Evolutionary conservation across 192 early-diverging fungal species (phyloP), one percentile per base, ranked within the genome.

Genomic region (Kappamyces sp.): DNA sequence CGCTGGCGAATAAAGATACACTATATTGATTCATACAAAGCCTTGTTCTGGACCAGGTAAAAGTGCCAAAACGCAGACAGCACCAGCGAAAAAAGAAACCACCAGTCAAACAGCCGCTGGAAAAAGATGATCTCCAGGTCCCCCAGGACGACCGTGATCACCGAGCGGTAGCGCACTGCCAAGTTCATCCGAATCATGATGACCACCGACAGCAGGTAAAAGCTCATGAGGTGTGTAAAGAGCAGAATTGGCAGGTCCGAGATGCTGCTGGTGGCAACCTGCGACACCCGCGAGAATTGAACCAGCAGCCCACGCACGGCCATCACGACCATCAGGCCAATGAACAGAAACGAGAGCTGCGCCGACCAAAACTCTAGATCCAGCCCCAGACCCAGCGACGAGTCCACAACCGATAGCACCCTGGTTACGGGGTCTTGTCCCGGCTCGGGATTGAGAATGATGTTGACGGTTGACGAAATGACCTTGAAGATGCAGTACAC

Each of bases 401-500:
- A 86, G 79, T 34, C 89, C 65, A 39, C 87, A 66, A 6, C 79
- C 72, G 47, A 86, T 80, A 36, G 91, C 91, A 63, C 93, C 87
- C 2, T 91, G 90, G 55, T 98, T 90, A 3, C 82, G 78, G 33
- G 80, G 82, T 41, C 90, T 87, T 15, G 79, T 74, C 38, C 86
- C 76, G 49, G 79, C 44, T 52, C 44, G 33, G 40, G 36, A 15
- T 47, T 34, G 13, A 59, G 32, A 9, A 59, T 2, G 12, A 59
- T 40, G 46, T 59, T 59, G 34, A 58, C 23, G 2, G 47, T 13
- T 13, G 49, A 49, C 70, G 87, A 86, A 37, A 87, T 66, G 13
- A 94, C 78, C 58, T 93, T 94, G 74, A 89, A 93, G 36, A 93
- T 64, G 72, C 94, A 98, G 61, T 93, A 95, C 4, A 87, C 63